Evolutionary conservation across 805 yeast genomes (phyloP).

Genomic region (Cyberlindnera mycetangii): DNA sequence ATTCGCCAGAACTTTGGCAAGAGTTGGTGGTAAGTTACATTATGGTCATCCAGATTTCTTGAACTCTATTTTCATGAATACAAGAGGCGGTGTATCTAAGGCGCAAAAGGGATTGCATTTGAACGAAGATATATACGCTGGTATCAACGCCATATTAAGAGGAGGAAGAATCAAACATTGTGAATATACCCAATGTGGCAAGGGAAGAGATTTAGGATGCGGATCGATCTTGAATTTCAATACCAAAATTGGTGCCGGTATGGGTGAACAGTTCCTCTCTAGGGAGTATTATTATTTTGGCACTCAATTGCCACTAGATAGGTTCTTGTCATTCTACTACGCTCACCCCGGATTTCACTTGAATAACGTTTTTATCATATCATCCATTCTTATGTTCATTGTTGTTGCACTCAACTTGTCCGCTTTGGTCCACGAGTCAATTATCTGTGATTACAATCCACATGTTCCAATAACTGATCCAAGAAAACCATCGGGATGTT

Average conservation of each 20-base stretch:
- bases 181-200: slow-evolving; percentile 83
- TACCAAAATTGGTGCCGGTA: slow-evolving; percentile 84
- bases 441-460: slow-evolving; percentile 58
- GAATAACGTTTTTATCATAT: slow-evolving; percentile 70
- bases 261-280: slow-evolving; percentile 86
- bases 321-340: slow-evolving; percentile 76
- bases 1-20: slow-evolving; percentile 78
- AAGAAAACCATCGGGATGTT: slow-evolving; percentile 66
- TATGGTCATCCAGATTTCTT: slow-evolving; percentile 87
- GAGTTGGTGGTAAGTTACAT: slow-evolving; percentile 78
- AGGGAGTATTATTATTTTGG: slow-evolving; percentile 79
- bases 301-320: slow-evolving; percentile 71
- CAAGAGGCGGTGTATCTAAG: slow-evolving; percentile 84
- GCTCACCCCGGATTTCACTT: slow-evolving; percentile 88
- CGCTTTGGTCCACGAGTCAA: slow-evolving; percentile 57
- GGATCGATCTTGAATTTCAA: slow-evolving; percentile 80
- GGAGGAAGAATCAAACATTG: slow-evolving; percentile 81
- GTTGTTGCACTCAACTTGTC: slow-evolving; percentile 59
- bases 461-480: slow-evolving; percentile 59
- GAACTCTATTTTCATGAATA: slow-evolving; percentile 72
- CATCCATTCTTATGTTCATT: slow-evolving; percentile 63
- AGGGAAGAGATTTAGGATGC: slow-evolving; percentile 83
- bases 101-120: slow-evolving; percentile 81
- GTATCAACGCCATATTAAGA: slow-evolving; percentile 72
- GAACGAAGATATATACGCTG: slow-evolving; percentile 85